phyloP scores from a whole-genome alignment of 352 stramenopile genomes.

The Globisporangium okanoganense region DNA sequence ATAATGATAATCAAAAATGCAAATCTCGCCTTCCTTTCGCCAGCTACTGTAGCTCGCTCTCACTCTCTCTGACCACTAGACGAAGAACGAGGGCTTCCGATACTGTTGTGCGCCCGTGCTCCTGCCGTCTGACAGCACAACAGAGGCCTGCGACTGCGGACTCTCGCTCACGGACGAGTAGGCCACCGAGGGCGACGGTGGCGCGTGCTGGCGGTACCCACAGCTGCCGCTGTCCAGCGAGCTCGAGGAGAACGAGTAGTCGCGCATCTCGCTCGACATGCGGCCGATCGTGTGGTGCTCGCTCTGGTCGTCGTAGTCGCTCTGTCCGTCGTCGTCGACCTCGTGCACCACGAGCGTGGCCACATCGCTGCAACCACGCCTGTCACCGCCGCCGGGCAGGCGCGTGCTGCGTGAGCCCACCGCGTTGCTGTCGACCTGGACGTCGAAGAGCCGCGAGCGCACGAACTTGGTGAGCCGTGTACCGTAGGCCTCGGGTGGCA shows the following conservation, averaged over 20 bases:
- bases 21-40: background rate
- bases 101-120: conserved; percentile 5
- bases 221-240: conserved; percentile 35
- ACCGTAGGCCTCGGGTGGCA: conserved; percentile 66
- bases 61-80: conserved; percentile 19
- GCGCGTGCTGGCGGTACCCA: conserved; percentile 34
- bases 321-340: conserved; percentile 17
- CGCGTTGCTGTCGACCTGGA: conserved; percentile 26
- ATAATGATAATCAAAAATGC: conserved; percentile 4
- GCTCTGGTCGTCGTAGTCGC: conserved; percentile 18
- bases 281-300: conserved; percentile 13
- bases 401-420: conserved; percentile 5
- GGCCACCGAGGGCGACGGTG: conserved; percentile 44
- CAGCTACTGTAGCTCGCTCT: background rate
- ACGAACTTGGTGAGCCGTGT: conserved; percentile 73
- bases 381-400: background rate
- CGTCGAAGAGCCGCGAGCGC: conserved; percentile 62
- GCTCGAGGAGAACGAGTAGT: conserved; percentile 43
- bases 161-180: conserved; percentile 68
- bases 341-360: conserved; percentile 20
- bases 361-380: conserved; percentile 7
- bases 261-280: conserved; percentile 31
- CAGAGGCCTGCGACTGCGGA: conserved; percentile 26
- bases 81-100: conserved; percentile 53
- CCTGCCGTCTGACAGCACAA: conserved; percentile 13